These are phyloP conservation scores for Prunus mongolica DNA, from an alignment of 306 rosid species.

Conservation along the genomic window DNA sequence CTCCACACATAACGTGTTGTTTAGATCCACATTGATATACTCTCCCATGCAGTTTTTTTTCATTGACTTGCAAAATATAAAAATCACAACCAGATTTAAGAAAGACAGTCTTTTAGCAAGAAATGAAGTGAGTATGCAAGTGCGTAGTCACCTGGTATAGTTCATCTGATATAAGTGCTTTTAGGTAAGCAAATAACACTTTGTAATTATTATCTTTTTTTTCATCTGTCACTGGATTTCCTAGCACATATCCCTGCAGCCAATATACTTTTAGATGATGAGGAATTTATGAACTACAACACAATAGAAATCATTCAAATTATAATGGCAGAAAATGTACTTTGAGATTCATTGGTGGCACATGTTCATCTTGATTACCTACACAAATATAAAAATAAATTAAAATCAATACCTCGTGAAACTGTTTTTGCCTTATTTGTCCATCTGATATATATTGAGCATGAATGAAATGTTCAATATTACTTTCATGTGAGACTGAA, in stretches of 20 bases:
- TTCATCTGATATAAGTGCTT: conserved; percentile 12
- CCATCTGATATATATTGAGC: not conserved
- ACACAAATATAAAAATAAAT: not conserved
- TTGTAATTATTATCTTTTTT: not conserved
- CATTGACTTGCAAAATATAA: not conserved
- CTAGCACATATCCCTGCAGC: conserved; percentile 19
- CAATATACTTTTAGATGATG: not conserved
- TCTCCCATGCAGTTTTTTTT: not conserved
- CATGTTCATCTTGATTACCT: conserved; percentile 1
- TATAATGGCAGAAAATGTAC: not conserved
- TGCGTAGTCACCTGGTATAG: conserved; percentile 11
- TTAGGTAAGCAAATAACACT: conserved; percentile 10
- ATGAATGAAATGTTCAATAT: not conserved
- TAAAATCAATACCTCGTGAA: not conserved
- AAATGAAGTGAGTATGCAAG: too few species aligned
- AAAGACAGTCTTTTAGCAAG: not conserved
- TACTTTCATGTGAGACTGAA: not conserved
- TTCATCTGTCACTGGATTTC: not conserved
- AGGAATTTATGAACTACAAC: too few species aligned
- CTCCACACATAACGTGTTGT: conserved; percentile 6
- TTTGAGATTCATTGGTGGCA: conserved; percentile 2
- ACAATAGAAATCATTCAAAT: not conserved
- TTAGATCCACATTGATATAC: not conserved
- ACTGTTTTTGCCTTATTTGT: not conserved
- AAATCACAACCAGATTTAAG: not conserved